These are phyloP conservation scores for Solanum megistacrolobum DNA, from an alignment of 257 asterid genomes.

Conservation along the genomic window DNA sequence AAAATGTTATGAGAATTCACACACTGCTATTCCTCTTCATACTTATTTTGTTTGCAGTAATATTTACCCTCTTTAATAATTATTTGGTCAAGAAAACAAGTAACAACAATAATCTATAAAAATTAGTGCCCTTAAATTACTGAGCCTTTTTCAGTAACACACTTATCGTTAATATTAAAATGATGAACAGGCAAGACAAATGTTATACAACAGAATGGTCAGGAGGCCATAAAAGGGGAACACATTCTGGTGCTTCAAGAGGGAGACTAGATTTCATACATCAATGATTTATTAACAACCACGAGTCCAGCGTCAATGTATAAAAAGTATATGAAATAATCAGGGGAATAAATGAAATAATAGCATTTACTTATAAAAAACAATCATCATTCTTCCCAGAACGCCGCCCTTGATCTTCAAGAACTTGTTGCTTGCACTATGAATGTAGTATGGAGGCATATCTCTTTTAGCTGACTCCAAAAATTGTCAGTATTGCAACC, in stretches of 20 bases:
- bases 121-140: no score
- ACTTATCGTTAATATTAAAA: not conserved
- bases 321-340: not conserved
- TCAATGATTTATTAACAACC: not conserved
- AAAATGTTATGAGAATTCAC: no score
- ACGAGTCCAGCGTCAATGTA: not conserved
- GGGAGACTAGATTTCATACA: not conserved
- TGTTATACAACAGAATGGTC: not conserved
- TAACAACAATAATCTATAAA: no score
- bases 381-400: not conserved
- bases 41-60: no score
- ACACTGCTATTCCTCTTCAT: no score
- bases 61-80: no score
- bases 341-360: not conserved
- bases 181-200: not conserved
- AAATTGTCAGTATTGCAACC: not conserved
- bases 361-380: not conserved
- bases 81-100: no score
- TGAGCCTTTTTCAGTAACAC: not conserved
- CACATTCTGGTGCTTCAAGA: not conserved
- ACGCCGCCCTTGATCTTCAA: not conserved
- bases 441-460: not conserved
- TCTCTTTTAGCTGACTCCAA: not conserved
- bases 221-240: not conserved
- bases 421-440: not conserved